These are phyloP conservation scores for Biscogniauxia marginata DNA, from an alignment of 2,329 filamentous ascomycete species.

Conservation along the genomic window DNA sequence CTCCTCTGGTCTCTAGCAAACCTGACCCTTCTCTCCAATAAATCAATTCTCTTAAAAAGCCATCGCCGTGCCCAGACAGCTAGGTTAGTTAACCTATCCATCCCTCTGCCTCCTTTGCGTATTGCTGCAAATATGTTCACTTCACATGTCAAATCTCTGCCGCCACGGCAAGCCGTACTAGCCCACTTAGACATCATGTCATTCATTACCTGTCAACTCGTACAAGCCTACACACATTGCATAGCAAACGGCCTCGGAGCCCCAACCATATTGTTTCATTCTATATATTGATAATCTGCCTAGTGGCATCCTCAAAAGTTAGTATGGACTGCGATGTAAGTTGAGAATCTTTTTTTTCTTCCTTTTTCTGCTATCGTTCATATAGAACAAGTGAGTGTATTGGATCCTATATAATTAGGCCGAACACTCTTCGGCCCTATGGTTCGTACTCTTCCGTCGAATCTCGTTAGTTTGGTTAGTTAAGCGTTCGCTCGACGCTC, in stretches of 20 bases:
- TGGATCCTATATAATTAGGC: conserved; percentile 21
- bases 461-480: conserved; percentile 30
- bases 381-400: conserved; percentile 31
- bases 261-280: not conserved
- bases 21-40: not conserved
- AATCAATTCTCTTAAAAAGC: no score
- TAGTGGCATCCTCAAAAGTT: not conserved
- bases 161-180: not conserved
- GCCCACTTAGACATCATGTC: not conserved
- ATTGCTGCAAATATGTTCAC: no score
- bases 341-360: no score
- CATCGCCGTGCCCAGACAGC: no score
- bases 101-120: no score
- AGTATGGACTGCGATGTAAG: not conserved
- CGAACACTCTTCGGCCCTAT: conserved; percentile 23
- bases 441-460: conserved; percentile 11
- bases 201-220: no score
- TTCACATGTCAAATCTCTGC: not conserved
- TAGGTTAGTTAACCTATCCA: no score
- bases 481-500: conserved; percentile 61
- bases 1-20: not conserved
- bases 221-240: no score
- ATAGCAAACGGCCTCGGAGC: not conserved
- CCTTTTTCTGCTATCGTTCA: conserved; percentile 17
- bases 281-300: not conserved